A percentile compares a stretch with the other conserved stretches of the same genome.
These are phyloP conservation scores for Sedum album DNA, from an alignment of 164 flowering plant genomes.

Conservation along the genomic window DNA sequence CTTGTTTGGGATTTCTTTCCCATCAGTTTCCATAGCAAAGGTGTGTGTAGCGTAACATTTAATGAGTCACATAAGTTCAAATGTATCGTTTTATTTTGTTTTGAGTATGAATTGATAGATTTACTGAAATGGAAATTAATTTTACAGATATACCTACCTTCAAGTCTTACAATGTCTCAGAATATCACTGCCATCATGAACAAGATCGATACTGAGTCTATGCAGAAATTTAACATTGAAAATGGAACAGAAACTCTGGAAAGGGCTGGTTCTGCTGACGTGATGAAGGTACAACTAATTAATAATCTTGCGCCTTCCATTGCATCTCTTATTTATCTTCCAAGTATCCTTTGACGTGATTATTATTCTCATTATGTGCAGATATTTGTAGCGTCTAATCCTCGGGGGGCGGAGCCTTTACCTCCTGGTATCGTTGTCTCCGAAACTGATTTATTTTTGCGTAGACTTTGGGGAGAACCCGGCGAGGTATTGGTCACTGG, in stretches of 20 bases:
- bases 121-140: background rate
- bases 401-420: constrained; percentile 76
- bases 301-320: background rate
- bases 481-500: constrained; percentile 46
- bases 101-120: background rate
- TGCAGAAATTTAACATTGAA: background rate
- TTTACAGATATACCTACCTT: background rate
- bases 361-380: constrained; percentile 14
- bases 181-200: constrained; percentile 1
- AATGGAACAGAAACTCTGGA: background rate
- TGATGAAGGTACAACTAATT: background rate
- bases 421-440: constrained; percentile 83
- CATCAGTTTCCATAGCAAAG: constrained; percentile 54
- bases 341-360: background rate
- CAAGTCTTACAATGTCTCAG: constrained; percentile 1
- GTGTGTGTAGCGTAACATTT: constrained; percentile 22
- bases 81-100: background rate
- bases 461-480: constrained; percentile 95
- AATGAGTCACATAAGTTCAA: background rate
- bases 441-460: constrained; percentile 65
- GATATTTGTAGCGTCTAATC: constrained; percentile 77
- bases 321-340: background rate
- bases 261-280: constrained; percentile 2
- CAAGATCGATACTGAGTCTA: background rate
- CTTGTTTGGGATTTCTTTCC: constrained; percentile 73